Evolutionary conservation across 129 eudicot genomes (phyloP), one percentile per base, ranked within the genome.

Genomic region (Gnaphalium uliginosum): DNA sequence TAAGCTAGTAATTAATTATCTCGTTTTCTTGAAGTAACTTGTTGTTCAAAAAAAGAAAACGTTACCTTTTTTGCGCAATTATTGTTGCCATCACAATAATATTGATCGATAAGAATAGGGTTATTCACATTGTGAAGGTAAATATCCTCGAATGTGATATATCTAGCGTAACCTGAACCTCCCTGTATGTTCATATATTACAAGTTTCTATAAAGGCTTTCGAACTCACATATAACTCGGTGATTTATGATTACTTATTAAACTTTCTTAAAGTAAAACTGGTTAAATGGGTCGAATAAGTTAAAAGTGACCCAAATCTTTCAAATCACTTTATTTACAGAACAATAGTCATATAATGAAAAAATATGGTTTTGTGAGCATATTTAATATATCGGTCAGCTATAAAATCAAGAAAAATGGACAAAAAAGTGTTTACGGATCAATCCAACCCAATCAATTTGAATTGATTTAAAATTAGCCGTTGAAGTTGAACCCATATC

Each of bases 101-200:
- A 37, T 35, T 89, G 91, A 66, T 89, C 86, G 56, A 89, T 79
- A 23, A 86, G 72, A 9, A 89, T 81, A n/a, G 95, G 95, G 69
- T 84, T 82, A 14, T 84, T 60, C 5, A 79, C 85, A 1, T 50
- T 78, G 41, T 70, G 73, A 32, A 86, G 67, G 11, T 2, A 22
- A 7, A 85, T 88, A 0, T 81, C 8, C 61, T 82, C 79, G 24
- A 85, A 88, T 22, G 65, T 64, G 11, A 85, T 83, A 25, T 76
- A 71, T 72, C 79, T 83, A 29, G 88, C 93, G 11, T 83, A 72
- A n/a, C 93, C 93, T 0, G 74, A 61, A 19, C 93, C 93, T 41
- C 87, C 90, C 89, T 83, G 62, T 58, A 26, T n/a, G n/a, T n/a
- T n/a, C n/a, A n/a, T 15, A 22, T 10, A 68, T 68, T 9, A 37